Evolutionary conservation across 371 early-diverging fungal species (phyloP), one percentile per base, ranked within the genome.

Genomic region (Mucor saturninus): DNA sequence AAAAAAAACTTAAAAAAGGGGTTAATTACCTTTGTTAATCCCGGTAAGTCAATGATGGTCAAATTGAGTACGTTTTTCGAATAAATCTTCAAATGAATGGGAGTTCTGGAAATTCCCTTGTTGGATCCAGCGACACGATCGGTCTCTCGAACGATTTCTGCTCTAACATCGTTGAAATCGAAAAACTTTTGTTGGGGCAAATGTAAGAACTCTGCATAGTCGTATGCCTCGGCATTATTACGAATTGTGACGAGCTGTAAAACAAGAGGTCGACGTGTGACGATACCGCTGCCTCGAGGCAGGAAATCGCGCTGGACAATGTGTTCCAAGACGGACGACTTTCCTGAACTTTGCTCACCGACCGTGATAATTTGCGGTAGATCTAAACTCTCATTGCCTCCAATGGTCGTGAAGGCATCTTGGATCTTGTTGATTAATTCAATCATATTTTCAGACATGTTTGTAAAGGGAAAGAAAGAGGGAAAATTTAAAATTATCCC

Each of bases 1-100:
- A 48, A 48, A 48, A 48, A 52, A 52, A 52, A 26, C 5, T 8
- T 10, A 5, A 11, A 21, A 28, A 48, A 9, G n/a, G 8, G 3
- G 28, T 14, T 8, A 10, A n/a, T 58, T 81, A 88, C 90, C 84
- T 94, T 93, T 60, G 95, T 93, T 38, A 98, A 73, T 28, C 98
- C 98, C 6, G 98, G 98, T 56, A 98, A 76, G 79, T 98, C 98
- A 14, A 96, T 92, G 30, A 98, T 75, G 1, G 97, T 98, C 43
- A 98, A 71, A 65, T 93, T 94, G 38, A 96, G 84, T 8, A 95
- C 94, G 32, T 93, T 88, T 37, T 87, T 82, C 5, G 92, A 92
- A 59, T 85, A 88, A 45, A 96, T 89, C 78, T 93, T 95, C 53
- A 98, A 79, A 62, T 94, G 90, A 55, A 98, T 96, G 8, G 96